Percentiles rank a stretch among this genome's conserved stretches.
Evolutionary conservation across 1,284 basidiomycete species (phyloP).

Genomic region (Inonotus hispidus): DNA sequence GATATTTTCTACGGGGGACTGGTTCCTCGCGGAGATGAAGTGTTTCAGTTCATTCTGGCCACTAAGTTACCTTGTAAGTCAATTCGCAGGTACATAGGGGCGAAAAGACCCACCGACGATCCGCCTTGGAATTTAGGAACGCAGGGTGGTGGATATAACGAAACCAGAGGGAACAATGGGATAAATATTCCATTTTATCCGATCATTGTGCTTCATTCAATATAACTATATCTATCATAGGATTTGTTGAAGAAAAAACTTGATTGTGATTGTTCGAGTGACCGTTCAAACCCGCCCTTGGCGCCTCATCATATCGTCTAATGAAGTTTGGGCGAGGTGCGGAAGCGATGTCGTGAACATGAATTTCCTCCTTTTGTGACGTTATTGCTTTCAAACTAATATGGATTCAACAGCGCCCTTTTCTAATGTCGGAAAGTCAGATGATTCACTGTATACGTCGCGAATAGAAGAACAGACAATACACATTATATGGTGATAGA

Average conservation of each 20-base stretch:
- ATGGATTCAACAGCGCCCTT: background rate
- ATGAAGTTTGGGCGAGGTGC: background rate
- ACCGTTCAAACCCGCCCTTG: no score
- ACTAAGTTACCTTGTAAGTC: background rate
- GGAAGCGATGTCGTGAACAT: background rate
- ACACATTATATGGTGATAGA: background rate
- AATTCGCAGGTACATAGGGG: background rate
- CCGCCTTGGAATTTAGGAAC: background rate
- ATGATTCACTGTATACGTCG: background rate
- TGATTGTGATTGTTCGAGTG: no score
- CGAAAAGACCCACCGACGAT: conserved; percentile 1
- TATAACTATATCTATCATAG: no score
- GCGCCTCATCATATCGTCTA: background rate
- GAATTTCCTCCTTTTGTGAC: background rate
- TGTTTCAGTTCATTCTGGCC: background rate
- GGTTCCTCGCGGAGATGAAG: no score
- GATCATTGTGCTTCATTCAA: no score
- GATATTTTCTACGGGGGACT: no score
- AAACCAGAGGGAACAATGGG: no score
- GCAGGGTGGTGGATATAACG: no score
- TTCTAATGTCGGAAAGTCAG: background rate
- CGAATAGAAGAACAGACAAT: background rate
- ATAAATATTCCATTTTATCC: no score
- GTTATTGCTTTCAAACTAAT: background rate
- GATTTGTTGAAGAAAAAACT: no score